Conservation (phyloP, 257 asterid species). For the Nicotiana benthamiana region DNA sequence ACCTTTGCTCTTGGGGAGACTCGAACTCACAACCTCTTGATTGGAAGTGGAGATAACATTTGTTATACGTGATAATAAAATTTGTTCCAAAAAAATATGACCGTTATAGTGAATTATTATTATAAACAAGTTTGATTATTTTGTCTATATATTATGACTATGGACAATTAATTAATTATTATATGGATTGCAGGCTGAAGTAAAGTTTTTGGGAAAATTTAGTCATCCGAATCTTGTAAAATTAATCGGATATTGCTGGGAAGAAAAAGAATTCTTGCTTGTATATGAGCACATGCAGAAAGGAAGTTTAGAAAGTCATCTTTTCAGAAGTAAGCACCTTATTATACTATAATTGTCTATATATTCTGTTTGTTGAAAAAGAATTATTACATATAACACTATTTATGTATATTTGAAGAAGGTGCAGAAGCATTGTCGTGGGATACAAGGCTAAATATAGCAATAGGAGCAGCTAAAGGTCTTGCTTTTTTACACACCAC, state of each 20-base stretch:
- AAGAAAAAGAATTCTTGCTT: conserved; percentile 59
- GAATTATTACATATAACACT: not conserved
- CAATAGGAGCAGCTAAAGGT: conserved; percentile 77
- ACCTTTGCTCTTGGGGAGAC: too few species aligned
- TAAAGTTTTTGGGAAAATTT: conserved; percentile 79
- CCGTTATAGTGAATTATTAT: too few species aligned
- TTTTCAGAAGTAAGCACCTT: conserved; percentile 54
- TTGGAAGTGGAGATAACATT: too few species aligned
- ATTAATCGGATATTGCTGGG: conserved; percentile 88
- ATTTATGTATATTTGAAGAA: conserved; percentile 19
- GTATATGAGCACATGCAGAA: conserved; percentile 76
- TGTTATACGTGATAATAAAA: too few species aligned
- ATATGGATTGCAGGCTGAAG: conserved; percentile 69
- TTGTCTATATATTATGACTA: not conserved
- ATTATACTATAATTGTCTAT: not conserved
- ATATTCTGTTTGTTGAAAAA: too few species aligned
- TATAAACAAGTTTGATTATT: too few species aligned
- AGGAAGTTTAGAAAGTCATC: conserved; percentile 88
- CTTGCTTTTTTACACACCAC: conserved; percentile 57
- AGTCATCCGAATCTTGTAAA: conserved; percentile 83
- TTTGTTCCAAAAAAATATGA: too few species aligned
- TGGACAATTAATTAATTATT: not conserved
- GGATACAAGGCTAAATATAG: conserved; percentile 63
- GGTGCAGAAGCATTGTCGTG: conserved; percentile 64
- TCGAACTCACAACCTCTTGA: too few species aligned